phyloP scores from a whole-genome alignment of 768 basidiomycete genomes.

The Tremella yokohamensis region DNA sequence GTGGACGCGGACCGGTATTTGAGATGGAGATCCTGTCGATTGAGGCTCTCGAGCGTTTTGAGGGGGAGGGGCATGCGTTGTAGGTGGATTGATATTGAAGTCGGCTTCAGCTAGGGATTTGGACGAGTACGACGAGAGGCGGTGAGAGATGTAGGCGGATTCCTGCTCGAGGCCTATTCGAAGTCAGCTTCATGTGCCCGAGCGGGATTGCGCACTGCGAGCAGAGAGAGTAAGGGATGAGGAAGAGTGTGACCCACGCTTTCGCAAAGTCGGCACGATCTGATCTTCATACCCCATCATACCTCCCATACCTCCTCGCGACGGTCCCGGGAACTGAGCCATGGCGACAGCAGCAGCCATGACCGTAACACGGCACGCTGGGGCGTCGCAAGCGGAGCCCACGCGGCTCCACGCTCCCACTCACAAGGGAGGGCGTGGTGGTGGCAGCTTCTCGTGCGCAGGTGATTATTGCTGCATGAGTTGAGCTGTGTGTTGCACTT shows the following conservation, averaged over 20 bases:
- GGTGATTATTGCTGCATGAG: too few species aligned
- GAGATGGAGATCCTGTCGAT: background rate
- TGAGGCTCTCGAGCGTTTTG: background rate
- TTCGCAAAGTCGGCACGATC: conserved; percentile 33
- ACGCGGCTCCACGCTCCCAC: too few species aligned
- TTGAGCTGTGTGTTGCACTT: too few species aligned
- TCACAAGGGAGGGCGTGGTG: too few species aligned
- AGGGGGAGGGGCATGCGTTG: background rate
- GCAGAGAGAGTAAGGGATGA: background rate
- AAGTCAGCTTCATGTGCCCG: background rate
- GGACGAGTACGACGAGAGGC: conserved; percentile 23
- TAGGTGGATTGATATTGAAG: background rate
- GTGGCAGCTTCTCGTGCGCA: too few species aligned
- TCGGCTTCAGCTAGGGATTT: conserved; percentile 1
- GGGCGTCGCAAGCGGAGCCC: too few species aligned
- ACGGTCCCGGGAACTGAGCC: background rate
- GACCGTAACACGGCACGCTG: background rate
- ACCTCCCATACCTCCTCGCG: background rate
- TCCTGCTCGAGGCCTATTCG: conserved; percentile 32
- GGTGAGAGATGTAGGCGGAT: conserved; percentile 30
- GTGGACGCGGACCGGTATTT: background rate
- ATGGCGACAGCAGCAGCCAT: background rate
- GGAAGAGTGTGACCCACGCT: conserved; percentile 21
- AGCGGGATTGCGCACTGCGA: background rate
- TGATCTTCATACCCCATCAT: conserved; percentile 29